Evolutionary conservation across 2,329 filamentous ascomycete genomes (phyloP).

Genomic region (Cucurbitaria berberidis): DNA sequence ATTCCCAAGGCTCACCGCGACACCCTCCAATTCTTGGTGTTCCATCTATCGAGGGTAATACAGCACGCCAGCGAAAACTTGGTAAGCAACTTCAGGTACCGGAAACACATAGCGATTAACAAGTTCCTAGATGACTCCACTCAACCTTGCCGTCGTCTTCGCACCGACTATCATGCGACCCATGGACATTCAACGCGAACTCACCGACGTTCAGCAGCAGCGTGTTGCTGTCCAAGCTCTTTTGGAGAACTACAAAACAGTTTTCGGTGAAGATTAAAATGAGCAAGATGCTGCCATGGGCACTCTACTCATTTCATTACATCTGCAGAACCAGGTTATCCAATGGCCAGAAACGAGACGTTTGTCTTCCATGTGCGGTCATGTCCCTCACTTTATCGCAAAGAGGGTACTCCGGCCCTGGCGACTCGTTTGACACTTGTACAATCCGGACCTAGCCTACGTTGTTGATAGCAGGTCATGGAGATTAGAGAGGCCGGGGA

Average conservation of each 20-base stretch:
- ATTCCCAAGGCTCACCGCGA: constrained; percentile 86
- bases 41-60: constrained; percentile 89
- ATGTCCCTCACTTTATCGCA: neutral
- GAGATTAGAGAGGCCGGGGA: neutral
- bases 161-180: constrained; percentile 97
- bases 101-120: constrained; percentile 17
- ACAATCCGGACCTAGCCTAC: neutral
- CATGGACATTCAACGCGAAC: constrained; percentile 85
- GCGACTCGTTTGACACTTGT: too few relatives aligned
- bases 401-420: too few relatives aligned
- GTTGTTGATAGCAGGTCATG: neutral
- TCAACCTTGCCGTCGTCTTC: constrained; percentile 96
- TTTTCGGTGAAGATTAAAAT: constrained; percentile 64
- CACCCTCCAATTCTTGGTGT: constrained; percentile 90
- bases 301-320: neutral
- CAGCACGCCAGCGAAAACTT: constrained; percentile 83
- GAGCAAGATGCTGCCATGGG: neutral
- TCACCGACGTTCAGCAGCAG: constrained; percentile 95
- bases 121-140: constrained; percentile 78
- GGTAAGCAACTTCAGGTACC: constrained; percentile 58
- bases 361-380: neutral
- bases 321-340: neutral
- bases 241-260: constrained; percentile 83
- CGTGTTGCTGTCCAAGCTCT: constrained; percentile 91
- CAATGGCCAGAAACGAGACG: neutral